Conservation (phyloP, 495 filamentous ascomycete genomes). For the Penicillium pulvis region DNA sequence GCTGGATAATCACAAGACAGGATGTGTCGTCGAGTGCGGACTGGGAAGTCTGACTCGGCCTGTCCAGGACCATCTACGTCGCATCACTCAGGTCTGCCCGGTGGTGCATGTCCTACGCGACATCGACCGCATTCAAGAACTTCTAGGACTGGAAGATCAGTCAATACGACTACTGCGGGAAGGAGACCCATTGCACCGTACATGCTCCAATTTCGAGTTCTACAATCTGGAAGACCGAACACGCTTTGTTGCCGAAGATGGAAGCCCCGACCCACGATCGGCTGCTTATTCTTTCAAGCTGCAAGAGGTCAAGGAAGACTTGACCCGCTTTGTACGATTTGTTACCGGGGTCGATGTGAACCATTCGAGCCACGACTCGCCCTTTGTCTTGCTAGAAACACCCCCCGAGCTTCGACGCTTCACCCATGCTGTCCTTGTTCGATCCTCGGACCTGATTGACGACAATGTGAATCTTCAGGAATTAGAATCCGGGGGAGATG, state of each 20-base stretch:
- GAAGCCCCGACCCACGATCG: conserved; percentile 45
- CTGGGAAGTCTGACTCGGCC: conserved; percentile 59
- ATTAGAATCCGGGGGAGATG: conserved; percentile 70
- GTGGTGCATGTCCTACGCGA: conserved; percentile 76
- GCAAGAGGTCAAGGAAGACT: conserved; percentile 72
- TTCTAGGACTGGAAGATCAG: conserved; percentile 62
- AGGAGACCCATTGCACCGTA: conserved; percentile 56
- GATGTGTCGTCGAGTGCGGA: conserved; percentile 74
- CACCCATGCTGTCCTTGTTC: conserved; percentile 66
- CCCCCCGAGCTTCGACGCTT: conserved; percentile 64
- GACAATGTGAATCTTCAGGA: conserved; percentile 58
- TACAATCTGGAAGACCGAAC: conserved; percentile 67
- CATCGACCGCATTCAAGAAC: conserved; percentile 62
- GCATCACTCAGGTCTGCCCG: conserved; percentile 64
- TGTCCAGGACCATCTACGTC: conserved; percentile 58
- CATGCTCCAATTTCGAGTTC: conserved; percentile 78
- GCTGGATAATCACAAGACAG: conserved; percentile 61
- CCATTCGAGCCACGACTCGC: conserved; percentile 63
- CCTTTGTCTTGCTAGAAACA: conserved; percentile 70
- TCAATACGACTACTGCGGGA: conserved; percentile 53
- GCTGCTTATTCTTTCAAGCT: conserved; percentile 66
- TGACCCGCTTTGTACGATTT: conserved; percentile 69
- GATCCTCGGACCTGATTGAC: conserved; percentile 60
- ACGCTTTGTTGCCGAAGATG: conserved; percentile 31
- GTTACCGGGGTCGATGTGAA: conserved; percentile 58